Evolutionary conservation across 148 eudicot species (phyloP).

Genomic region (Chenopodium album): DNA sequence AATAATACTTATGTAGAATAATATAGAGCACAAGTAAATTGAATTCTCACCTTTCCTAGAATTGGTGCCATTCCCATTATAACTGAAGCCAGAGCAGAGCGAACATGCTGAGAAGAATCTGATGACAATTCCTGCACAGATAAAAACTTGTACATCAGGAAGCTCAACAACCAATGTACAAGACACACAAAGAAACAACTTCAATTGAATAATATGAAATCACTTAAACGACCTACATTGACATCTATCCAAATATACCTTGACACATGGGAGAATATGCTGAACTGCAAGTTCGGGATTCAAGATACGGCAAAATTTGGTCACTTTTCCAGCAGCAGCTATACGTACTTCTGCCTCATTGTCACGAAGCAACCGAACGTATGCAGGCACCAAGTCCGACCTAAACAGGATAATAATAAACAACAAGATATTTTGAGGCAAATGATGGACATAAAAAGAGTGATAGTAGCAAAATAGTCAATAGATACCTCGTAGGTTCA

Average conservation of each 20-base stretch:
- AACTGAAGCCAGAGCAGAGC: slow-evolving; percentile 51
- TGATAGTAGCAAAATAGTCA: not conserved
- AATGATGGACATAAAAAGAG: slow-evolving; percentile 7
- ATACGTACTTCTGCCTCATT: slow-evolving; percentile 94
- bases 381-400: slow-evolving; percentile 83
- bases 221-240: not conserved
- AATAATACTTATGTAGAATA: not conserved
- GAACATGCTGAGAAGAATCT: slow-evolving; percentile 56
- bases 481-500: slow-evolving; percentile 73
- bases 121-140: slow-evolving; percentile 44
- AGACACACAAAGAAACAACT: not conserved
- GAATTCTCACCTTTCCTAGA: slow-evolving; percentile 40
- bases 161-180: not conserved
- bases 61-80: slow-evolving; percentile 62
- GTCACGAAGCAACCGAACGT: slow-evolving; percentile 84
- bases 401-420: slow-evolving; percentile 27
- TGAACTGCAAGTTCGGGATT: slow-evolving; percentile 75
- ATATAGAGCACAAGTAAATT: not conserved
- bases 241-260: slow-evolving; percentile 41
- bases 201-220: not conserved
- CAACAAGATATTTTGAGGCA: slow-evolving; percentile 6
- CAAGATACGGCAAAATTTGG: slow-evolving; percentile 70
- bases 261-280: slow-evolving; percentile 86
- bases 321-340: slow-evolving; percentile 91
- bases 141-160: not conserved